Conservation (phyloP, 2,329 filamentous ascomycete genomes). For the Curvularia sp. region DNA sequence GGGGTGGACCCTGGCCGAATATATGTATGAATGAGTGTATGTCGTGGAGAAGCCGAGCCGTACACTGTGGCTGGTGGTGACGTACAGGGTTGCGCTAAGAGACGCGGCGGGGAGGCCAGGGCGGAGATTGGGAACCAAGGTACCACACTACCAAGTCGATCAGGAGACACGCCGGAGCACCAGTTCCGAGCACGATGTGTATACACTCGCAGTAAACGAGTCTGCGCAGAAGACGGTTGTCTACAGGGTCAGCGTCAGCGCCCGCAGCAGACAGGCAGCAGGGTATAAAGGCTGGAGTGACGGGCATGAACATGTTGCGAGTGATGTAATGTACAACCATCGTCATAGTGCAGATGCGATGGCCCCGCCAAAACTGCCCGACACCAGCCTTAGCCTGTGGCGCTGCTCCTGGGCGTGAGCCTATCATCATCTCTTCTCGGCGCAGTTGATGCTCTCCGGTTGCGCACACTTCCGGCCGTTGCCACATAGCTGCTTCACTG, state of each 20-base stretch:
- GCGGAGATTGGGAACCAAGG: constrained; percentile 21
- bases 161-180: constrained; percentile 5
- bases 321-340: constrained; percentile 29
- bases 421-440: constrained; percentile 9
- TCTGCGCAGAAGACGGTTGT: background rate
- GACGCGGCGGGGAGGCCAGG: constrained; percentile 19
- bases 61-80: constrained; percentile 28
- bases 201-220: background rate
- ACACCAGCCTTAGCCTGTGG: constrained; percentile 16
- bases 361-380: constrained; percentile 10
- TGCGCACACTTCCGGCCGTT: constrained; percentile 10
- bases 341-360: constrained; percentile 24
- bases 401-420: constrained; percentile 12
- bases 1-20: constrained; percentile 13
- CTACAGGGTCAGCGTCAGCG: background rate
- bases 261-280: no score
- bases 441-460: background rate
- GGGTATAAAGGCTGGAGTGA: no score
- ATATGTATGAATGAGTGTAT: constrained; percentile 9
- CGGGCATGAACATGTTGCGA: background rate
- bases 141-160: constrained; percentile 9
- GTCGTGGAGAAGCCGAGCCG: background rate
- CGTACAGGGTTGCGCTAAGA: constrained; percentile 25
- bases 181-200: background rate
- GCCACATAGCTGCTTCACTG: constrained; percentile 6